Evolutionary conservation across 306 rosid genomes (phyloP), one percentile per base, ranked within the genome.

Genomic region (Dalbergia cultrata): DNA sequence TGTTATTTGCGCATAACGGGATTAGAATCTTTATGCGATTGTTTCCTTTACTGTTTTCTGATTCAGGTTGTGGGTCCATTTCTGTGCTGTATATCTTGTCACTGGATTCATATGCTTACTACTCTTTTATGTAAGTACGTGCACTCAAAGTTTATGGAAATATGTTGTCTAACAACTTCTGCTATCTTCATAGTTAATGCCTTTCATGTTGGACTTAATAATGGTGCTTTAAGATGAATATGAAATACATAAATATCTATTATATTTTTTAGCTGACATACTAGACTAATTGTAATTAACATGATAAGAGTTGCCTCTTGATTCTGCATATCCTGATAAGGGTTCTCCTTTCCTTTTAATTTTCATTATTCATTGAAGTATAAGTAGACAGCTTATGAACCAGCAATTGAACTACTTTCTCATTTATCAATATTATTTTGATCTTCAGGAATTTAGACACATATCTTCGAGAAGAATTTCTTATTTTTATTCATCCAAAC

Each of bases 21-120:
- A 58, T 37, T 75, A 9, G 54, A 65, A 62, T 64, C 11, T 75
- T 53, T 59, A 63, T 50, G 47, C 71, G 66, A 53, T 41, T 34
- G 49, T 82, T 75, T 50, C 71, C 60, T 12, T 43, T n/a, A 37
- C 22, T 22, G 13, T 71, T 31, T 18, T 19, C 45, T 63, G 34
- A 74, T 76, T 78, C 97, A 95, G 99, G 87, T 85, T 95, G 81
- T 95, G 99, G 98, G 52, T 90, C 76, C 99, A 95, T 90, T 95
- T 95, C 83, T 22, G 79, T 63, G 99, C 99, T 44, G 93, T 95
- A 78, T 95, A 95, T 90, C 17, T 86, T 47, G 88, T 95, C 84
- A 93, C 97, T 37, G 85, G 86, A 72, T 95, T 90, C 83, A 77
- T 87, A 78, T 95, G 98, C 86, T 70, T 78, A 63, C 90, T 88